Base-by-base conservation (phyloP, 2,329 filamentous ascomycete species). In the Trichophaea hybrida region DNA sequence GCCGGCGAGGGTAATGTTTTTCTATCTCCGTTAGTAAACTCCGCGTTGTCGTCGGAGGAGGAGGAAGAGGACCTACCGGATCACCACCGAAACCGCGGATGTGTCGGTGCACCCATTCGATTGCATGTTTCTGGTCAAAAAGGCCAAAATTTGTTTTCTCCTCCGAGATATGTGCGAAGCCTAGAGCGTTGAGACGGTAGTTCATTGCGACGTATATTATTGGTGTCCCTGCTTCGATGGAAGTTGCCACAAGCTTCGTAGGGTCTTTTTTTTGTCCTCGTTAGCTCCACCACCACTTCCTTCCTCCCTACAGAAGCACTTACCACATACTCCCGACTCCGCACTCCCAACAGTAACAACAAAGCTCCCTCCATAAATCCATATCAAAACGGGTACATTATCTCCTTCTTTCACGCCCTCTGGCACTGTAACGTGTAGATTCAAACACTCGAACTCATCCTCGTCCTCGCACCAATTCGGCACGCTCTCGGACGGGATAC, bases 1-100 rank as follows among this genome's bases (percentile, higher is more conserved):
- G 32, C 86, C 86, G 83, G 83, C 88, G 61, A 91, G 84, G 0
- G 86, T 90, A 4, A 90, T 85, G 70, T 85, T 86, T 13, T 76
- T 74, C 50, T 53, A 24, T 46, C 31, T 1, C 34, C 5, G 33
- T 53, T 13, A 53, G 50, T 13, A 8, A 6, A 12, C 13, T 13
- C 34, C 24, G 24, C 24, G 24, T 24, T 3, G 24, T 24, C 24
- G 24, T 3, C 32, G 50, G 50, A 33, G n/a, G 4, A 33, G 17
- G 32, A 7, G 24, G 4, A 17, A 17, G 12, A 32, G n/a, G n/a
- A 17, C 48, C 4, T 53, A 53, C 50, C 0, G 55, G 55, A 34
- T 63, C 55, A 12, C 61, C 61, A 1, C 55, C 55, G 44, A 63
- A 63, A 5, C 55, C 54, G 10, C 31, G 15, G 7, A 63, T 61